Conservation (phyloP, 768 basidiomycete genomes). For the Agrocybe chaxingu region DNA sequence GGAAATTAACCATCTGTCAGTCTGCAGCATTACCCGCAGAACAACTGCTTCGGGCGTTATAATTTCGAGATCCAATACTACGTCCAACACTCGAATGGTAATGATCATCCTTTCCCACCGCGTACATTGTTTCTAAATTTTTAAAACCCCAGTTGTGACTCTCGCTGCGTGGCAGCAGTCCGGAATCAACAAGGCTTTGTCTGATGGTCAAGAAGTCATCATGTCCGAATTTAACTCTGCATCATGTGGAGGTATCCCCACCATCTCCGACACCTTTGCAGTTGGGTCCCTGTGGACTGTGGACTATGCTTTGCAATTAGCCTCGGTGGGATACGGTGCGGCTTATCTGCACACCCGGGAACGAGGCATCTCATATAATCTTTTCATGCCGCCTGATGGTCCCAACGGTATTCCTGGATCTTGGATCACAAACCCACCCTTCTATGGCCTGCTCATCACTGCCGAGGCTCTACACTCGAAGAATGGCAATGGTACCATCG, state of each 20-base stretch:
- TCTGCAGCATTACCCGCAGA: slow-evolving; percentile 52
- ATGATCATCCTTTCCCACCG: slow-evolving; percentile 1
- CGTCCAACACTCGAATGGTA: slow-evolving; percentile 44
- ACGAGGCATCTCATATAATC: slow-evolving; percentile 49
- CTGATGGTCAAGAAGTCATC: slow-evolving; percentile 34
- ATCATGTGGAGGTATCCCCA: slow-evolving; percentile 49
- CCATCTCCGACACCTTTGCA: slow-evolving; percentile 48
- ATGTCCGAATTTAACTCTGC: slow-evolving; percentile 56
- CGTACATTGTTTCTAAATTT: slow-evolving; percentile 1
- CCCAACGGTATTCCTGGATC: slow-evolving; percentile 29
- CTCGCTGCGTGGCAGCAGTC: slow-evolving; percentile 44
- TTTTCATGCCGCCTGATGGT: slow-evolving; percentile 39
- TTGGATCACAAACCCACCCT: slow-evolving; percentile 49
- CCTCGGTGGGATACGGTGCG: slow-evolving; percentile 42
- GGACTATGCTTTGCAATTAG: slow-evolving; percentile 53
- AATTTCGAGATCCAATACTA: slow-evolving; percentile 40
- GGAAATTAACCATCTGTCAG: slow-evolving; percentile 17
- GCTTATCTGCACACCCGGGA: slow-evolving; percentile 56
- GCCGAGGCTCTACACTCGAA: slow-evolving; percentile 40
- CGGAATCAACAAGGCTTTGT: slow-evolving; percentile 33
- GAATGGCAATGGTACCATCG: slow-evolving; percentile 41
- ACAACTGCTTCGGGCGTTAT: slow-evolving; percentile 37
- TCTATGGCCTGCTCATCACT: slow-evolving; percentile 45
- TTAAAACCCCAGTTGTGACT: slow-evolving; percentile 26
- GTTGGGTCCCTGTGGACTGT: slow-evolving; percentile 49